Conservation (phyloP, 495 filamentous ascomycete genomes). For the Daldinia loculata region DNA sequence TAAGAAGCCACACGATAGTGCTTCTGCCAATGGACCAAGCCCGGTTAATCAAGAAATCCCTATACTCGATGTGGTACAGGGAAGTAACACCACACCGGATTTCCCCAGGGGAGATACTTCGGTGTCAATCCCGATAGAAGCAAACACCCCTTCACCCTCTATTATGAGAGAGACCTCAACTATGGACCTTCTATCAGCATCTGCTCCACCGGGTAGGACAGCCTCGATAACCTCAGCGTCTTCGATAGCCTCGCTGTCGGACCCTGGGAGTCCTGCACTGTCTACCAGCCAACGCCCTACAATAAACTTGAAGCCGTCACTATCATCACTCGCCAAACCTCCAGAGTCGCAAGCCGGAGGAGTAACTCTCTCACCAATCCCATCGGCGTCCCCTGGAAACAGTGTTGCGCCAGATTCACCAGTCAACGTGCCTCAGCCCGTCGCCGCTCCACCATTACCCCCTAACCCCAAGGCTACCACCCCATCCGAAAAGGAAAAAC, state of each 20-base stretch:
- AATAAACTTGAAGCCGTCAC: slow-evolving; percentile 37
- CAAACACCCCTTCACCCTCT: slow-evolving; percentile 26
- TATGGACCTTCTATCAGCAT: slow-evolving; percentile 35
- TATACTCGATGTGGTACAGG: slow-evolving; percentile 20
- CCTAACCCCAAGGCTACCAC: neutral
- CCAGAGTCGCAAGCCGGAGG: slow-evolving; percentile 28
- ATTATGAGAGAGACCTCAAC: slow-evolving; percentile 28
- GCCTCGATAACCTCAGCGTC: slow-evolving; percentile 38
- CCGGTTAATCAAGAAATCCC: slow-evolving; percentile 34
- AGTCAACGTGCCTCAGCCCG: slow-evolving; percentile 3
- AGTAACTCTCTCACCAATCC: slow-evolving; percentile 35
- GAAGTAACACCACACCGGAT: slow-evolving; percentile 25
- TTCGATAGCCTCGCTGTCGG: slow-evolving; percentile 26
- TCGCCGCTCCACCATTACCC: slow-evolving; percentile 1
- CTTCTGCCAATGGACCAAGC: slow-evolving; percentile 11
- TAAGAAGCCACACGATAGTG: slow-evolving; percentile 23
- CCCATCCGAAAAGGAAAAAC: slow-evolving; percentile 26
- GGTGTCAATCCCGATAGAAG: slow-evolving; percentile 26
- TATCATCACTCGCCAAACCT: slow-evolving; percentile 35
- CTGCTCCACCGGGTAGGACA: slow-evolving; percentile 39
- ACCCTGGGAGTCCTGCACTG: slow-evolving; percentile 12
- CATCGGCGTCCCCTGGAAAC: slow-evolving; percentile 35
- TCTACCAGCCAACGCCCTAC: slow-evolving; percentile 16
- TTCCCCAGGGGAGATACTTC: slow-evolving; percentile 32
- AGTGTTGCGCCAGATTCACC: slow-evolving; percentile 25